These are phyloP conservation scores for Venturia carpophila DNA, from an alignment of 2,329 filamentous ascomycete species.

Conservation along the genomic window DNA sequence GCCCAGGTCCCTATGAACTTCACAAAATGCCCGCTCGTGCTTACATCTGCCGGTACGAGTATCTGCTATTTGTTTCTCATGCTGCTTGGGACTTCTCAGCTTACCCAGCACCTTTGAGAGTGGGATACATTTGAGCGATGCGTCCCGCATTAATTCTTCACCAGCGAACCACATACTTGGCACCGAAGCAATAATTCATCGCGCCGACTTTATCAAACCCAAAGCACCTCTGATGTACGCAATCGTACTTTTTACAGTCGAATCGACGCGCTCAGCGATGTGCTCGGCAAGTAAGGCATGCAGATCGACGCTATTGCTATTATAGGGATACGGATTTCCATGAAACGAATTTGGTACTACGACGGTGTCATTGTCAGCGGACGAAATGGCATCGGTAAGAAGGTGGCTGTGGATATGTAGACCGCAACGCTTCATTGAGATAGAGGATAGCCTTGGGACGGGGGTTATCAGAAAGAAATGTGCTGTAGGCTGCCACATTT, in stretches of 20 bases:
- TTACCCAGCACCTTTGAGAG: not conserved
- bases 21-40: not conserved
- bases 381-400: slow-evolving; percentile 28
- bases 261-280: slow-evolving; percentile 36
- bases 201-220: slow-evolving; percentile 43
- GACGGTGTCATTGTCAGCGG: slow-evolving; percentile 27
- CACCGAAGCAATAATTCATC: slow-evolving; percentile 44
- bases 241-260: slow-evolving; percentile 45
- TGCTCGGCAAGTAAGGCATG: slow-evolving; percentile 40
- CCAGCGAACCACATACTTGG: slow-evolving; percentile 54
- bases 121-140: slow-evolving; percentile 50
- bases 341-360: not conserved
- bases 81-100: not conserved
- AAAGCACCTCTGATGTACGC: slow-evolving; percentile 33
- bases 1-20: not conserved
- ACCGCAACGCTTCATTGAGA: slow-evolving; percentile 30
- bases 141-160: slow-evolving; percentile 63
- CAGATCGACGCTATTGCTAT: slow-evolving; percentile 31
- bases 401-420: slow-evolving; percentile 15
- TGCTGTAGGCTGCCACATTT: too few species aligned
- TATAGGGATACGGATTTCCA: not conserved
- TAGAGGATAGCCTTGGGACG: slow-evolving; percentile 26
- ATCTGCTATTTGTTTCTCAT: not conserved
- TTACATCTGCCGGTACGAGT: not conserved
- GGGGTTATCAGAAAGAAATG: not conserved